Evolutionary conservation across 139 green algal genomes (phyloP).

Genomic region (Chlamydomonas sp.): DNA sequence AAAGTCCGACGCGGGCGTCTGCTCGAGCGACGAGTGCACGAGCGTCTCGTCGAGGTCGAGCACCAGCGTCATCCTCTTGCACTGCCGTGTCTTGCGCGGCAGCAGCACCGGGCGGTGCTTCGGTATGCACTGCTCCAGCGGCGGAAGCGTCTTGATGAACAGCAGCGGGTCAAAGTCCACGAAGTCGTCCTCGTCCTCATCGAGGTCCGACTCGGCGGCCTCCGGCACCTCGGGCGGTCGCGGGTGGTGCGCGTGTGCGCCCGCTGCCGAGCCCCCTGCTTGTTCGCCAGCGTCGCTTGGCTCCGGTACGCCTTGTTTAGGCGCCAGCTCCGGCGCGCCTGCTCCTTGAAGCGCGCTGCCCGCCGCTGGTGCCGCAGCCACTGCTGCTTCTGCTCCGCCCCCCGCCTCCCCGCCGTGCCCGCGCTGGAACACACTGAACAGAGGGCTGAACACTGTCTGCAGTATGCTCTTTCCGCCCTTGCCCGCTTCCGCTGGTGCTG

Average conservation of each 20-base stretch:
- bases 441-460: not conserved
- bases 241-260: slow-evolving; percentile 9
- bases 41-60: slow-evolving; percentile 97
- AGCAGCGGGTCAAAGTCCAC: slow-evolving; percentile 35
- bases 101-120: slow-evolving; percentile 20
- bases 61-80: slow-evolving; percentile 67
- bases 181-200: slow-evolving; percentile 8
- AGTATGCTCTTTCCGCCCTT: too few species aligned
- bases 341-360: too few species aligned
- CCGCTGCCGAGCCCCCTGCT: not conserved
- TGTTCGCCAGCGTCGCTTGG: too few species aligned
- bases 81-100: slow-evolving; percentile 25
- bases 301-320: too few species aligned
- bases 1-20: slow-evolving; percentile 6
- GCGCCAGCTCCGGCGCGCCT: too few species aligned
- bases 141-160: slow-evolving; percentile 35
- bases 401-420: too few species aligned
- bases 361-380: slow-evolving; percentile 1
- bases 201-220: slow-evolving; percentile 7
- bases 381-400: not conserved
- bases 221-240: slow-evolving; percentile 10
- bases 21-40: slow-evolving; percentile 71
- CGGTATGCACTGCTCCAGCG: slow-evolving; percentile 21
- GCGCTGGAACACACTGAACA: slow-evolving; percentile 5
- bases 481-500: too few species aligned